phyloP scores from a whole-genome alignment of 1,284 basidiomycete genomes.

The Moesziomyces sp. region DNA sequence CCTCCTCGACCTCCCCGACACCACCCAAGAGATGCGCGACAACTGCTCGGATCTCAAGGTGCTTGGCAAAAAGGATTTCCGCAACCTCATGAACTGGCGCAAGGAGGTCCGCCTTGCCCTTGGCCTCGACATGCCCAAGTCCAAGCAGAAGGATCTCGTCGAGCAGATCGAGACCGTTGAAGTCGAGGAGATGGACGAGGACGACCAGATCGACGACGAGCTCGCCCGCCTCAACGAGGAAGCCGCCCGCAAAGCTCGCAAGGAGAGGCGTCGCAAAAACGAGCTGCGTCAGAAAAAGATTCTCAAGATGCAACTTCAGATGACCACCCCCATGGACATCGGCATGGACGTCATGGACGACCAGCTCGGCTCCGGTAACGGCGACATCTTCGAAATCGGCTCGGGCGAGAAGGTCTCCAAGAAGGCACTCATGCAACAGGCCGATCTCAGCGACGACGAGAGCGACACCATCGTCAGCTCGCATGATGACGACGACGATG shows the following conservation, averaged over 20 bases:
- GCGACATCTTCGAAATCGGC: constrained; percentile 61
- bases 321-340: constrained; percentile 95
- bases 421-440: constrained; percentile 57
- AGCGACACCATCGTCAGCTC: constrained; percentile 71
- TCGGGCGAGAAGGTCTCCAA: constrained; percentile 38
- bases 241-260: constrained; percentile 79
- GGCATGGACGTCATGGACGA: constrained; percentile 77
- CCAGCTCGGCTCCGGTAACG: constrained; percentile 53
- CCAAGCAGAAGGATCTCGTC: constrained; percentile 43
- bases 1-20: constrained; percentile 73
- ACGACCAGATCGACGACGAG: constrained; percentile 76
- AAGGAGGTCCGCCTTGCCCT: constrained; percentile 78
- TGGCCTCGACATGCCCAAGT: constrained; percentile 50
- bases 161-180: constrained; percentile 68
- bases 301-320: constrained; percentile 94
- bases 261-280: constrained; percentile 84
- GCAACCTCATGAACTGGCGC: constrained; percentile 87
- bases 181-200: constrained; percentile 74
- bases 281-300: constrained; percentile 88
- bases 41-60: constrained; percentile 95
- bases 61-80: constrained; percentile 97
- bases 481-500: constrained; percentile 72
- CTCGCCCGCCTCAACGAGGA: constrained; percentile 86
- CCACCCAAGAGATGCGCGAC: constrained; percentile 79
- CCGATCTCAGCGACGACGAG: constrained; percentile 71